Evolutionary conservation across 1,284 basidiomycete species (phyloP), one percentile per base, ranked within the genome.

Genomic region (Naganishia sp.): DNA sequence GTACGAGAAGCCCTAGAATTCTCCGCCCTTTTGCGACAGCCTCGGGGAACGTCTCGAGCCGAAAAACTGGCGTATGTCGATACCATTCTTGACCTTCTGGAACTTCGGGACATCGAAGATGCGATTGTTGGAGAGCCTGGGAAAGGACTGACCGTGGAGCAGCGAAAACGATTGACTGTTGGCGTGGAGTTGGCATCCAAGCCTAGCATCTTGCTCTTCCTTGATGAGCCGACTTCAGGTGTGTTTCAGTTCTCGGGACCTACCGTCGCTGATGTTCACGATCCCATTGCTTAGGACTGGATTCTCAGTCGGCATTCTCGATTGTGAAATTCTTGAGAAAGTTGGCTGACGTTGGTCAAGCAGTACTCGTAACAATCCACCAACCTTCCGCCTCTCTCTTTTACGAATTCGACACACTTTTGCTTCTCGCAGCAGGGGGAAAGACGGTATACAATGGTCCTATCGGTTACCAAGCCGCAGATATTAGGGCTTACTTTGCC

Each of bases 1-100:
- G 91, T 95, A 3, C 83, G 90, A 33, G 92, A 95, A 74, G 89
- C 92, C 0, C 79, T 95, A 0, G 79, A 86, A 39, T 92, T 94
- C 79, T 90, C 88, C 1, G 92, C 92, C 0, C 83, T 86, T 68
- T 80, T 94, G 5, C 86, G 92, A 28, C 92, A 94, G 73, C 88
- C 90, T 0, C 77, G 82, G 5, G 81, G 81, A 3, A 84, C 90
- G 1, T 81, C 89, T 9, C 36, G 36, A 25, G 55, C 71, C 70
- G 82, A 83, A 39, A 83, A 83, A 74, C 75, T 83, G 56, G 80
- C 77, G 28, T 84, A 83, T 72, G 82, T 83, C 56, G 81, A 84
- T 64, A 77, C 80, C 36, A 82, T 84, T 42, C 80, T 84, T 71
- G 80, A 82, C 52, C 74, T 84, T 5, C 78, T 84, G 53, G 82